Evolutionary conservation across 1,139 yeast genomes (phyloP), one percentile per base, ranked within the genome.

Genomic region (Casaregolazyma suthepensis): DNA sequence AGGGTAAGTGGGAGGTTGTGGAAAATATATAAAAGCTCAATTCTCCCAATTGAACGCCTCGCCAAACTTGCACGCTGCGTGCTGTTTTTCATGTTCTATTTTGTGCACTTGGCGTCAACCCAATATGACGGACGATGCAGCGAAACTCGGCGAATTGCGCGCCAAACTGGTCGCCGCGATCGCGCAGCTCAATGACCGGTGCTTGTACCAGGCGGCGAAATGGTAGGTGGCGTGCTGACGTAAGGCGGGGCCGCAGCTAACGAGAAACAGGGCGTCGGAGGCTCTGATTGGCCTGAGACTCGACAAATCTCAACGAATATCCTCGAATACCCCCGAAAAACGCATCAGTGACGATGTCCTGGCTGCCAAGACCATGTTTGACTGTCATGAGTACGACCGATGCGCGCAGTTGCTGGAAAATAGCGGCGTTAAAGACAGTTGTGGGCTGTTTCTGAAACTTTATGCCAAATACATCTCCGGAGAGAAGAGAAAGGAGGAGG

Each of bases 321-420:
- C 44, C 5, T 6, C 37, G 57, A 35, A 58, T 40, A 15, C 43
- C 10, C 35, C 51, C 18, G 43, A 43, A 31, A 6, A 18, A 7
- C 19, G 10, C 31, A 17, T 43, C 43, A 48, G 46, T 9, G 45
- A 48, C 23, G 42, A 13, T 3, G 31, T 43, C 22, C 62, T 81
- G 12, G 71, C 89, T 29, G 97, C 95, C 0, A 81, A 82, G 55
- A 68, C 88, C 0, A 85, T 87, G 63, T 89, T 93, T 72, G 85
- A 82, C 63, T 82, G 91, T 64, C 85, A 87, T 62, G 99, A 93
- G 66, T 91, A 85, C 65, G 94, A 85, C 56, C 72, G 99, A 37
- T 87, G 94, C 56, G 82, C 87, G 1, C 74, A 76, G 60, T 76
- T 76, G 18, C 71, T 91, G 56, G 75, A 74, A 54, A 75, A 75